Conservation (phyloP, 352 stramenopile species). For the Globisporangium ultimum region DNA sequence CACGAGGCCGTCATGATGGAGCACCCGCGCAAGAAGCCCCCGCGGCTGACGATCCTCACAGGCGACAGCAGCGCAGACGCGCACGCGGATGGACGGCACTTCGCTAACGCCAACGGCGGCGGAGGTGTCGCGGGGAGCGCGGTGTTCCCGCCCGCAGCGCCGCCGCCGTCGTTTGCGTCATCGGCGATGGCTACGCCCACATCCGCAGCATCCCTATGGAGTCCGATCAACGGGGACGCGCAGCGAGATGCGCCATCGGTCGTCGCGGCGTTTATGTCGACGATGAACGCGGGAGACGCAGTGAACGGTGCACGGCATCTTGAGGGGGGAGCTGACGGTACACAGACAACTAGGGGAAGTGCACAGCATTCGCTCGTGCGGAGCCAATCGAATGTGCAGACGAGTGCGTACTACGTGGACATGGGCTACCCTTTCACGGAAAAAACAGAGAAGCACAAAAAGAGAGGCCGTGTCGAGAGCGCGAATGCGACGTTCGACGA, state of each 20-base stretch:
- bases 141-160: too few species aligned
- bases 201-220: conserved; percentile 2
- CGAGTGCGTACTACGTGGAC: background rate
- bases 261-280: conserved; percentile 7
- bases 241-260: background rate
- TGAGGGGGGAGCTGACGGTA: background rate
- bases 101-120: conserved; percentile 12
- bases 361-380: background rate
- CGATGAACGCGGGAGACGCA: background rate
- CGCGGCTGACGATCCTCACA: conserved; percentile 8
- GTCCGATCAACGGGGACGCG: background rate
- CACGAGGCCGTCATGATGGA: too few species aligned
- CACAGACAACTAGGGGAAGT: too few species aligned
- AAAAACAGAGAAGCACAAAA: conserved; percentile 27
- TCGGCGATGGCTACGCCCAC: background rate
- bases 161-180: background rate
- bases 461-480: conserved; percentile 69
- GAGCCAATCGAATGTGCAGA: background rate
- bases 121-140: background rate
- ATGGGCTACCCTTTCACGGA: conserved; percentile 15
- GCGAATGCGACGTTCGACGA: conserved; percentile 32
- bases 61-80: background rate
- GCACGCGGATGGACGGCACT: conserved; percentile 2
- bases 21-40: conserved; percentile 10
- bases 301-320: background rate